Evolutionary conservation across 768 basidiomycete genomes (phyloP).

Genomic region (Phaeotremella skinneri): DNA sequence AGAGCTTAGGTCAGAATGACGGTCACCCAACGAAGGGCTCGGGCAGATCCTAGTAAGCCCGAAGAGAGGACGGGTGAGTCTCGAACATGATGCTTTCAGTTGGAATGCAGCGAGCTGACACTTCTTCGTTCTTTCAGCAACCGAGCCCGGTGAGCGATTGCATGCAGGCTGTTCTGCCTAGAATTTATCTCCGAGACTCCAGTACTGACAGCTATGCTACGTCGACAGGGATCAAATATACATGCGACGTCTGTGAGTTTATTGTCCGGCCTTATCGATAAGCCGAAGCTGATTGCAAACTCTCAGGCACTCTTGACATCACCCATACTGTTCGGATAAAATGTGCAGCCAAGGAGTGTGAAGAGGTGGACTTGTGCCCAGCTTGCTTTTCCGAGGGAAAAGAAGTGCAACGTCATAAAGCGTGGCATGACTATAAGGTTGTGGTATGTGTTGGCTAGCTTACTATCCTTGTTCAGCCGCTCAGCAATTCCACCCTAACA

Average conservation of each 20-base stretch:
- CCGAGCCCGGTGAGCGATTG: slow-evolving; percentile 35
- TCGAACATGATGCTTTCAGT: neutral
- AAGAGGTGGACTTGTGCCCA: slow-evolving; percentile 91
- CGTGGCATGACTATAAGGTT: slow-evolving; percentile 83
- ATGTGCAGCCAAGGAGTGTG: slow-evolving; percentile 67
- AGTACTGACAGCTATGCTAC: neutral
- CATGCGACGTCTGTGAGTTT: slow-evolving; percentile 49
- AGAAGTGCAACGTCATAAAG: slow-evolving; percentile 80
- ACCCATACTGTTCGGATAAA: slow-evolving; percentile 97
- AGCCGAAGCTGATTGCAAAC: neutral
- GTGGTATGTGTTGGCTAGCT: slow-evolving; percentile 60
- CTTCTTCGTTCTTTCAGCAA: slow-evolving; percentile 23
- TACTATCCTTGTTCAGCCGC: slow-evolving; percentile 10
- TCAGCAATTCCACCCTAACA: slow-evolving; percentile 9
- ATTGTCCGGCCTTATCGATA: neutral
- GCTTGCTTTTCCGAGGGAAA: slow-evolving; percentile 87
- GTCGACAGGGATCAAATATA: slow-evolving; percentile 48
- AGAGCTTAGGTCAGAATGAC: slow-evolving; percentile 29
- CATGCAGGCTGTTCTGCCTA: neutral
- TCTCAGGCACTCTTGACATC: slow-evolving; percentile 67
- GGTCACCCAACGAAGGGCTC: slow-evolving; percentile 45
- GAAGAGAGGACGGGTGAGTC: slow-evolving; percentile 40
- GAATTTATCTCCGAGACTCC: neutral
- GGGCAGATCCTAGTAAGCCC: slow-evolving; percentile 35
- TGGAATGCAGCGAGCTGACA: neutral